Conservation (phyloP, 2,329 filamentous ascomycete genomes). For the Botrytis paeoniae region DNA sequence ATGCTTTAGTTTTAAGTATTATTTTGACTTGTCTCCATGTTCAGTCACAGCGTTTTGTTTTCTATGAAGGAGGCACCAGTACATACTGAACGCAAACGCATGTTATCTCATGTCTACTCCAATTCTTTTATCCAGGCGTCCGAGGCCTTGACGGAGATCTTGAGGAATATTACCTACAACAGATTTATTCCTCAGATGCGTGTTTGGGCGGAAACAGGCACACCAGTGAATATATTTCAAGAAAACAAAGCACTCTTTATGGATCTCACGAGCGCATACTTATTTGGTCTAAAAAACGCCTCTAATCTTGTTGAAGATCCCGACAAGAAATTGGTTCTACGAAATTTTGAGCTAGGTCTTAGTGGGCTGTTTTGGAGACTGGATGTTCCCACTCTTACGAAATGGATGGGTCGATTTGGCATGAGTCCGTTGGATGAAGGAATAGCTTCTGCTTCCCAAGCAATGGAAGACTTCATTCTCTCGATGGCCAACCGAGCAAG, state of each 20-base stretch:
- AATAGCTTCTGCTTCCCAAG: background rate
- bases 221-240: background rate
- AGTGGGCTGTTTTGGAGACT: background rate
- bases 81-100: background rate
- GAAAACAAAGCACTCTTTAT: conserved; percentile 7
- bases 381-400: background rate
- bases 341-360: background rate
- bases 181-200: background rate
- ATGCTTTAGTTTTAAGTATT: background rate
- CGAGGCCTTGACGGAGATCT: background rate
- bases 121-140: conserved; percentile 4
- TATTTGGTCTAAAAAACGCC: background rate
- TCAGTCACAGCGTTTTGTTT: background rate
- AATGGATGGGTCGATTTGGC: background rate
- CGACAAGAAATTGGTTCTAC: background rate
- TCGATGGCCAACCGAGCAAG: background rate
- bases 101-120: conserved; percentile 3
- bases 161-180: background rate
- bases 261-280: background rate
- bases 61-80: background rate
- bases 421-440: background rate
- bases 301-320: background rate
- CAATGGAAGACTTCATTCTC: background rate
- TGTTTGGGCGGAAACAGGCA: background rate
- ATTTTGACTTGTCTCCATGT: background rate